These are phyloP conservation scores for Lactarius tabidus DNA, from an alignment of 768 basidiomycete species.

Conservation along the genomic window DNA sequence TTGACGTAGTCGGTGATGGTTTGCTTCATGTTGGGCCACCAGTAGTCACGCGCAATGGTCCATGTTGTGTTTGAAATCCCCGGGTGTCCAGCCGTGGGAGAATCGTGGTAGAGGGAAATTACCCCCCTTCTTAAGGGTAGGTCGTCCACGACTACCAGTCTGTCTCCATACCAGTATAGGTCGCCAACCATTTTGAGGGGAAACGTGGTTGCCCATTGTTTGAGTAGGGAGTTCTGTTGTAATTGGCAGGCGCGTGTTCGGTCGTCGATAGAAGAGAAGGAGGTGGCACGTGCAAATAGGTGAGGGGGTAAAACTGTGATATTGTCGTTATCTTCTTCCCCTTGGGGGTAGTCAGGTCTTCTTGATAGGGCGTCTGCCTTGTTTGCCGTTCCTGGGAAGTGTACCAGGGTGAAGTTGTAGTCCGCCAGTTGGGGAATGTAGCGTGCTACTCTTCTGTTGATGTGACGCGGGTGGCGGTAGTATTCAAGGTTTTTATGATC, in stretches of 20 bases:
- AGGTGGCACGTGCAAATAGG: rapidly evolving
- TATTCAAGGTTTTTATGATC: background rate
- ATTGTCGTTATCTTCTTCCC: background rate
- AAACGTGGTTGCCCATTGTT: rapidly evolving
- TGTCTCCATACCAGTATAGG: background rate
- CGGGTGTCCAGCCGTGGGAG: background rate
- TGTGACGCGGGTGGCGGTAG: background rate
- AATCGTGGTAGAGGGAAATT: background rate
- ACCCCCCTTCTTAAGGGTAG: background rate
- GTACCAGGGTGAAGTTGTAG: background rate
- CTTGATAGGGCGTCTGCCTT: background rate
- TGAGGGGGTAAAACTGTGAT: background rate
- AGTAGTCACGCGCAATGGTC: background rate
- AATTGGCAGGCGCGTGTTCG: background rate
- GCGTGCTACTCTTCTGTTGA: background rate
- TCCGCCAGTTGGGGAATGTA: background rate
- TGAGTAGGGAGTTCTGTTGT: rapidly evolving
- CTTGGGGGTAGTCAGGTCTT: too few relatives aligned
- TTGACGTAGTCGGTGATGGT: too few relatives aligned
- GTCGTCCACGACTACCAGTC: background rate
- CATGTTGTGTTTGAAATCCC: background rate
- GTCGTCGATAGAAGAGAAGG: background rate
- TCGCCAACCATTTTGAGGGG: background rate
- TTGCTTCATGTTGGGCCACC: background rate
- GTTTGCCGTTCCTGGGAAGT: background rate